Evolutionary conservation across 2,329 filamentous ascomycete species (phyloP).

Genomic region (Paracorniculantispora psalliotae): DNA sequence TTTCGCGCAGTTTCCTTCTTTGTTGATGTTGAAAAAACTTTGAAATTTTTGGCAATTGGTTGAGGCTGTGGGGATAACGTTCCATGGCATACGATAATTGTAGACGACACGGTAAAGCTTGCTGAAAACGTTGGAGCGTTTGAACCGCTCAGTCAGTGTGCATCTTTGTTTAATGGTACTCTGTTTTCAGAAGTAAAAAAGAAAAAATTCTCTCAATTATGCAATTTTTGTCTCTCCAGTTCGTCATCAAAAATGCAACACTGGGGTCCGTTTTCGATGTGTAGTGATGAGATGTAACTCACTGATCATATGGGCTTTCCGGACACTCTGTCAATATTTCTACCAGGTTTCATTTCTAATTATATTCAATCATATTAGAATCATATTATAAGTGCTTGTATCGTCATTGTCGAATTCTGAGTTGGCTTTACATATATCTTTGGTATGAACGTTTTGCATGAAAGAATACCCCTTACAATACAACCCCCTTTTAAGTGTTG

Average conservation of each 20-base stretch:
- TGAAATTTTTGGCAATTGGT: background rate
- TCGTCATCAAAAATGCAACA: background rate
- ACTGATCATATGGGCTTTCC: too few relatives aligned
- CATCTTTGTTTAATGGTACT: background rate
- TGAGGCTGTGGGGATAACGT: background rate
- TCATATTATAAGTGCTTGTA: too few relatives aligned
- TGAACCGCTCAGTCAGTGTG: background rate
- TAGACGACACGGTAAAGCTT: background rate
- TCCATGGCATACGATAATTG: background rate
- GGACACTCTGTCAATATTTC: too few relatives aligned
- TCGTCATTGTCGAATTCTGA: too few relatives aligned
- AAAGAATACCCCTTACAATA: too few relatives aligned
- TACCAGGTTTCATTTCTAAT: too few relatives aligned
- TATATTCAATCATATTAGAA: too few relatives aligned
- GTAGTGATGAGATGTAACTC: too few relatives aligned
- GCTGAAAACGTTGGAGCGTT: background rate
- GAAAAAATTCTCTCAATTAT: background rate
- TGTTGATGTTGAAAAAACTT: background rate
- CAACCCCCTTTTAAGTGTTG: too few relatives aligned
- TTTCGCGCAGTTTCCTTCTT: background rate
- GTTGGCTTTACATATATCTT: too few relatives aligned
- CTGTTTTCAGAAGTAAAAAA: background rate
- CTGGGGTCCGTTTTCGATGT: too few relatives aligned
- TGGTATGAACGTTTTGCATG: too few relatives aligned
- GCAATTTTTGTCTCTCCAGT: background rate